Evolutionary conservation across 345 rosid genomes (phyloP).

Genomic region (Psidium guajava): DNA sequence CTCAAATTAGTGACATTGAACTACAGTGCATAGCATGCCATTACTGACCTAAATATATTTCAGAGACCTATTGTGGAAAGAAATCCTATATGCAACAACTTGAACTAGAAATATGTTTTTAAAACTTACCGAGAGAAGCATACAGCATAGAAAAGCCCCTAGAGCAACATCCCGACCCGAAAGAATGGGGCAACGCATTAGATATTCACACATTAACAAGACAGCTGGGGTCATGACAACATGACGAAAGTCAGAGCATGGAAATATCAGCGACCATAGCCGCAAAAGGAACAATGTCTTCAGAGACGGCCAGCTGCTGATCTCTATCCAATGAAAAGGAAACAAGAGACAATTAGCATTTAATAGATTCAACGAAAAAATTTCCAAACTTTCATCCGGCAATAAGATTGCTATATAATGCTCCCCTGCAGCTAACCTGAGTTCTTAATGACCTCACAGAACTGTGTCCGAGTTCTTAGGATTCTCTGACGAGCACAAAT

Average conservation of each 20-base stretch:
- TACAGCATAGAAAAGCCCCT: constrained; percentile 81
- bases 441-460: constrained; percentile 65
- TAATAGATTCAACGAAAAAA: background rate
- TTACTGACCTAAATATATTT: background rate
- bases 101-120: background rate
- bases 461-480: constrained; percentile 41
- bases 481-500: constrained; percentile 90
- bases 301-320: constrained; percentile 79
- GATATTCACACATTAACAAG: constrained; percentile 85
- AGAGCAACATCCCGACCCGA: constrained; percentile 76
- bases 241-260: constrained; percentile 92
- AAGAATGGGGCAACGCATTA: constrained; percentile 74
- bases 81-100: background rate
- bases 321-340: constrained; percentile 27
- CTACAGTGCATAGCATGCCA: background rate
- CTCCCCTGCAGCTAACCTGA: constrained; percentile 37
- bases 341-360: background rate
- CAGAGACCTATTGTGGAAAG: background rate
- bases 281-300: constrained; percentile 79
- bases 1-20: background rate
- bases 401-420: background rate
- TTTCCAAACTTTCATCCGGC: background rate
- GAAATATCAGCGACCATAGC: constrained; percentile 91
- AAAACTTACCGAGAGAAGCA: constrained; percentile 61
- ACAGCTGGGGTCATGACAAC: constrained; percentile 83